Base-by-base conservation (phyloP, 768 basidiomycete genomes). In the Phanerochaete sordida region DNA sequence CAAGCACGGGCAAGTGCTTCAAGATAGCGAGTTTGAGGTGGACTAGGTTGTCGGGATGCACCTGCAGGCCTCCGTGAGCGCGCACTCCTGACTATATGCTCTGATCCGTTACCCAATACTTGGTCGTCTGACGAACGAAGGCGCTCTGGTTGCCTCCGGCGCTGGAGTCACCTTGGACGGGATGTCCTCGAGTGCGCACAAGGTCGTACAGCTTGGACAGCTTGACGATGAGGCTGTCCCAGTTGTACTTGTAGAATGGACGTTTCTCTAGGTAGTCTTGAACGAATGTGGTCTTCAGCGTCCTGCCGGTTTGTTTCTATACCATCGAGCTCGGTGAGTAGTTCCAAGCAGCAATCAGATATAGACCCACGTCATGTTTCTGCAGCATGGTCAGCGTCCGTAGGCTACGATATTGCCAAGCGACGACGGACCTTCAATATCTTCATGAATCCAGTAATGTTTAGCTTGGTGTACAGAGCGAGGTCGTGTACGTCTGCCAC, bases 381-480 rank as follows among this genome's bases (percentile, higher is more conserved):
- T 93, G 62, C 28, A 48, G 48, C 43, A 8, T 9, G 33, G 21
- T 33, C 49, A 39, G 56, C 57, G 35, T n/a, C 27, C 2, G 23
- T 50, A n/a, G 3, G 33, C 23, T 33, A n/a, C 21, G 8, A 44
- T 19, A 39, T 23, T 13, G 16, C 3, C 33, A 50, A 39, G 23
- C 49, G 27, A 72, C 73, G 49, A 16, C 53, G 21, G 61, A 89
- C 91, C 83, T 98, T 98, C 62, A 98, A 79, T 62, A 98, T 98
- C 77, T 99, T 99, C 81, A 98, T 90, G 72, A 99, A 99, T 11
- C 97, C 97, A 1, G 97, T 98, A 68, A 98, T 95, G 72, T 98
- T 98, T 57, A 98, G 84, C 72, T 98, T 98, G 2, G 96, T 95
- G 71, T 95, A 91, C 30, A 98, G 78, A 1, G 95, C 94, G 43